Evolutionary conservation across 176 grass and related monocot genomes (phyloP), one percentile per base, ranked within the genome.

Genomic region (Rhynchospora tenuis): DNA sequence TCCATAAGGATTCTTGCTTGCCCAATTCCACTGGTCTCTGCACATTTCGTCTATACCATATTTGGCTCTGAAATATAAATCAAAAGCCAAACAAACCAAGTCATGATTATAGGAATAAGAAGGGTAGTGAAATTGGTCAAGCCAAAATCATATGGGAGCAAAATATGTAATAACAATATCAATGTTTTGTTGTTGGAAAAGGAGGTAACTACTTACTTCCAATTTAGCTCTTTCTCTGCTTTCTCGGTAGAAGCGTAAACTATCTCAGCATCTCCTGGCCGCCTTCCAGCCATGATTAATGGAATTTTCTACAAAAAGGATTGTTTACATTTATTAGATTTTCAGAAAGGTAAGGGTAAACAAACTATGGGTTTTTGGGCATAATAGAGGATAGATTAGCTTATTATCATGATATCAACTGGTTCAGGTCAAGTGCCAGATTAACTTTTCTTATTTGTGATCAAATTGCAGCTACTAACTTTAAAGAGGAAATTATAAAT

Each of bases 21-120:
- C 92, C 95, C 92, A 98, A 54, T 90, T 94, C 92, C 95, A 97
- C 78, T 88, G 90, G 86, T 97, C 95, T 83, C 92, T 87, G 90
- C 95, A 97, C 95, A 97, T 97, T 79, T 97, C 95, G 27, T 92
- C 90, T 17, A 97, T 62, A 17, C 92, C 92, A 81, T 88, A 94
- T 73, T 91, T 94, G 4, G 95, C 89, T 85, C 92, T 98, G 87
- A 68, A 82, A 82, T 65, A 70, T 47, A 67, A 65, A 82, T 6
- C 20, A 10, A 56, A 65, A 82, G 2, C 20, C 4, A 56, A 31
- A 0, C 38, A 20, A 56, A 77, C 52, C 47, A 54, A 26, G 5
- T 54, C 72, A 76, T 4, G 46, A 29, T 7, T 31, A 56, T 56
- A 7, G 16, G 7, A 46, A 3, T 22, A 71, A 51, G 11, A 27